phyloP scores from a whole-genome alignment of 108 stramenopile species.

The Poteriospumella lacustris region DNA sequence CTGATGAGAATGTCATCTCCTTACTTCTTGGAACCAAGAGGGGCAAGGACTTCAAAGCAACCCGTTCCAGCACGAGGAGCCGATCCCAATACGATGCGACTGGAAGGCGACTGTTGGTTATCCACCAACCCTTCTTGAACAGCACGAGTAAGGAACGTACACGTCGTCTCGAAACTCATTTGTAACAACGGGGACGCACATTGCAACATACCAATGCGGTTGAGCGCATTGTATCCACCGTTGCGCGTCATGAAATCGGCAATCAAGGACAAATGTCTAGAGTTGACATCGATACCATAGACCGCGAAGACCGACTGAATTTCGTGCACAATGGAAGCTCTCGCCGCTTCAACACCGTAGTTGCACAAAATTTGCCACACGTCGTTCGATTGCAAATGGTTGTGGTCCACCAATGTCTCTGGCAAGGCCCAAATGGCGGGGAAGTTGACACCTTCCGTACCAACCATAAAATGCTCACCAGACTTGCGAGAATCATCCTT shows the following conservation, averaged over 20 bases:
- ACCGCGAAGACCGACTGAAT: constrained; percentile 93
- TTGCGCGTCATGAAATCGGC: constrained; percentile 98
- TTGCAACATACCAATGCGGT: constrained; percentile 85
- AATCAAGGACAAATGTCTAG: constrained; percentile 89
- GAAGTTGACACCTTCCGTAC: constrained; percentile 91
- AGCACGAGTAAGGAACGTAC: constrained; percentile 84
- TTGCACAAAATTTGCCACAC: constrained; percentile 78
- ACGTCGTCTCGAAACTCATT: constrained; percentile 98
- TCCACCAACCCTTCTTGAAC: constrained; percentile 69
- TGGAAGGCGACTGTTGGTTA: constrained; percentile 71
- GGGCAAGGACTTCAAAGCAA: background rate
- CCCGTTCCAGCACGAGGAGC: background rate
- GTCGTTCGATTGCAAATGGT: constrained; percentile 75
- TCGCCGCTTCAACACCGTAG: constrained; percentile 96
- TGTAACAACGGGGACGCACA: constrained; percentile 83
- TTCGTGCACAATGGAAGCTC: constrained; percentile 86
- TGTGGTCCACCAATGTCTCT: background rate
- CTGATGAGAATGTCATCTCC: too few relatives aligned
- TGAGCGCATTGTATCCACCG: constrained; percentile 92
- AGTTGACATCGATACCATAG: constrained; percentile 95
- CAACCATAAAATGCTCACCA: constrained; percentile 61
- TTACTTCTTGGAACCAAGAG: too few relatives aligned
- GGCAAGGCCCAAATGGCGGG: constrained; percentile 76
- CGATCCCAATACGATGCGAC: constrained; percentile 82
- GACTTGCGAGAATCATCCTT: constrained; percentile 33